These are phyloP conservation scores for Cryptococcus sp. DNA, from an alignment of 1,284 basidiomycete genomes.

Conservation along the genomic window DNA sequence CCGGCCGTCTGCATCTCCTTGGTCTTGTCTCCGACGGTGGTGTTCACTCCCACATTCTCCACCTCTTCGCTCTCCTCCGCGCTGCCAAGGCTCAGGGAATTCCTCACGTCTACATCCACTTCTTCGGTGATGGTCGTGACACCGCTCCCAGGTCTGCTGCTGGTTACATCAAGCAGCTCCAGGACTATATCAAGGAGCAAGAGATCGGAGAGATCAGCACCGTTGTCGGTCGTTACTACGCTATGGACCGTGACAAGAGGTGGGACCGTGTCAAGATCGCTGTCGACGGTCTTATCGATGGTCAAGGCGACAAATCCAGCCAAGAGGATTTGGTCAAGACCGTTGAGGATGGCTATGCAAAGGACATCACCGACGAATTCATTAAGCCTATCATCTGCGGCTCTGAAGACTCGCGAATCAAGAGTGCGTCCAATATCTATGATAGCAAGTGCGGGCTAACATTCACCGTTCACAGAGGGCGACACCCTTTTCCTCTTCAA, in stretches of 20 bases:
- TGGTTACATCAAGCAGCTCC: constrained; percentile 71
- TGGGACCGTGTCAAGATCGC: constrained; percentile 90
- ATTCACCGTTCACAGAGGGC: constrained; percentile 43
- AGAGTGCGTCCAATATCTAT: constrained; percentile 59
- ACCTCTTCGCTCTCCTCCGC: constrained; percentile 82
- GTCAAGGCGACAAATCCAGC: constrained; percentile 64
- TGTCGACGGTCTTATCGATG: constrained; percentile 75
- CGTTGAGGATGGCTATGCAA: constrained; percentile 72
- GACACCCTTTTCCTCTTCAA: constrained; percentile 93
- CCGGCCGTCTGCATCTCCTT: constrained; percentile 77
- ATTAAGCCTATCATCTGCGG: constrained; percentile 87
- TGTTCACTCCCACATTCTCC: constrained; percentile 88
- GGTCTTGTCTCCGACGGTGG: constrained; percentile 90
- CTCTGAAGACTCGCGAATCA: constrained; percentile 73
- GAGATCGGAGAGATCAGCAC: constrained; percentile 68
- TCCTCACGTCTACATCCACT: constrained; percentile 83
- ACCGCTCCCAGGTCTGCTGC: constrained; percentile 78
- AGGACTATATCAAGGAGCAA: constrained; percentile 73
- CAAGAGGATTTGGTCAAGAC: constrained; percentile 65
- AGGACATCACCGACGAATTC: constrained; percentile 87
- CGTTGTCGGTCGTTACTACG: constrained; percentile 84
- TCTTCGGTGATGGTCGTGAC: constrained; percentile 82
- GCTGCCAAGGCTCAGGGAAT: constrained; percentile 80
- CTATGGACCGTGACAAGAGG: constrained; percentile 93
- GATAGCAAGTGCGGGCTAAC: too few species aligned